Evolutionary conservation across 169 alveolate species (phyloP).

Genomic region (Cardiosporidium cionae): DNA sequence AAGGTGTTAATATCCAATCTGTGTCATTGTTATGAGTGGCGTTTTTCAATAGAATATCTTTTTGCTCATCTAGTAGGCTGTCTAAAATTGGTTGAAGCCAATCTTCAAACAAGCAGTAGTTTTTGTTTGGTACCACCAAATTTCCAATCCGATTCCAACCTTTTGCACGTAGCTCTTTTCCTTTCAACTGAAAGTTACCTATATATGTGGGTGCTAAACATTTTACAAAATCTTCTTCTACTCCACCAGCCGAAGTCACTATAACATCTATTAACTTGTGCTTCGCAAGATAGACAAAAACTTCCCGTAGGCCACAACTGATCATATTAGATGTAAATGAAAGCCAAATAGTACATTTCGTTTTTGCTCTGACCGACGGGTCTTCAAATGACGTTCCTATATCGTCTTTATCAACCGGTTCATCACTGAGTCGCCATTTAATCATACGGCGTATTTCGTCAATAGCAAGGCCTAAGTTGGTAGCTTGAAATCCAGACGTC

Average conservation of each 20-base stretch:
- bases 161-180: conserved; percentile 78
- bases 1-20: conserved; percentile 84
- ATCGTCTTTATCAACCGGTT: no score
- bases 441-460: conserved; percentile 67
- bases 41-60: background rate
- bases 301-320: conserved; percentile 76
- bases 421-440: conserved; percentile 50
- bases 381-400: no score
- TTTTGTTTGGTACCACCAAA: conserved; percentile 91
- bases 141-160: conserved; percentile 98
- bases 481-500: conserved; percentile 72
- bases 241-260: conserved; percentile 98
- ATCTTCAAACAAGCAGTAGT: conserved; percentile 91
- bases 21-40: background rate
- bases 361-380: background rate
- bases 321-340: conserved; percentile 87
- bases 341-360: conserved; percentile 74
- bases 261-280: conserved; percentile 75
- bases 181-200: conserved; percentile 86
- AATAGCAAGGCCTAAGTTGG: conserved; percentile 61
- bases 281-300: conserved; percentile 66
- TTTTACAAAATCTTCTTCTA: conserved; percentile 98
- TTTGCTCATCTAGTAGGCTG: conserved; percentile 82
- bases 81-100: conserved; percentile 93
- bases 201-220: conserved; percentile 84